phyloP scores from a whole-genome alignment of 176 grass and related monocot species.

The Oropetium thomaeum region DNA sequence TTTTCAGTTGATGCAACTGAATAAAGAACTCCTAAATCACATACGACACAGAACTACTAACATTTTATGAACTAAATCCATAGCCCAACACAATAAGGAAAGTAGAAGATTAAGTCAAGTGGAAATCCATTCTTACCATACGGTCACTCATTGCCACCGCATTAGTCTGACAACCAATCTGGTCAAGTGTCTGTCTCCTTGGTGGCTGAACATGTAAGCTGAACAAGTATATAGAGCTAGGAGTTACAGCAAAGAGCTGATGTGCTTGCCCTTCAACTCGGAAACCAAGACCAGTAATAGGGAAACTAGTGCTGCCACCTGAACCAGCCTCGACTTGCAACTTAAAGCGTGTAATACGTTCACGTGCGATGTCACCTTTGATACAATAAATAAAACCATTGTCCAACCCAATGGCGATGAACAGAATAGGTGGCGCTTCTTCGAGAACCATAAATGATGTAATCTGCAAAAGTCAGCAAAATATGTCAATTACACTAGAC shows the following conservation, averaged over 20 bases:
- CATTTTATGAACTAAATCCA: constrained; percentile 4
- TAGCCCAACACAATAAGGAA: constrained; percentile 8
- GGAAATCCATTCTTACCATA: constrained; percentile 55
- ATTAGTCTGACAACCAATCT: constrained; percentile 78
- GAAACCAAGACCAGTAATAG: constrained; percentile 83
- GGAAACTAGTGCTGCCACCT: constrained; percentile 27
- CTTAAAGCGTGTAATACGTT: constrained; percentile 89
- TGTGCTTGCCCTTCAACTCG: constrained; percentile 73
- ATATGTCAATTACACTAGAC: constrained; percentile 17
- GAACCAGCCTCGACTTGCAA: constrained; percentile 63
- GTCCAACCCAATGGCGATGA: constrained; percentile 79
- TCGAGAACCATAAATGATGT: constrained; percentile 95
- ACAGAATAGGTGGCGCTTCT: constrained; percentile 86
- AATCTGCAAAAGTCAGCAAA: constrained; percentile 53
- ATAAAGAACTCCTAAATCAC: constrained; percentile 13
- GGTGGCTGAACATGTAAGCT: constrained; percentile 84
- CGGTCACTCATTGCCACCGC: constrained; percentile 82
- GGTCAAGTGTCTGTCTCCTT: constrained; percentile 77
- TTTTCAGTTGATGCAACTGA: not conserved
- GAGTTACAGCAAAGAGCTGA: constrained; percentile 83
- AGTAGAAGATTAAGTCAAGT: not conserved
- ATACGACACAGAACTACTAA: constrained; percentile 1
- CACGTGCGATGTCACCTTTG: constrained; percentile 89
- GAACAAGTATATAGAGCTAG: constrained; percentile 71
- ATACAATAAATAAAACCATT: constrained; percentile 94